These are phyloP conservation scores for Malus hybrid DNA, from an alignment of 331 rosid genomes.

Conservation along the genomic window DNA sequence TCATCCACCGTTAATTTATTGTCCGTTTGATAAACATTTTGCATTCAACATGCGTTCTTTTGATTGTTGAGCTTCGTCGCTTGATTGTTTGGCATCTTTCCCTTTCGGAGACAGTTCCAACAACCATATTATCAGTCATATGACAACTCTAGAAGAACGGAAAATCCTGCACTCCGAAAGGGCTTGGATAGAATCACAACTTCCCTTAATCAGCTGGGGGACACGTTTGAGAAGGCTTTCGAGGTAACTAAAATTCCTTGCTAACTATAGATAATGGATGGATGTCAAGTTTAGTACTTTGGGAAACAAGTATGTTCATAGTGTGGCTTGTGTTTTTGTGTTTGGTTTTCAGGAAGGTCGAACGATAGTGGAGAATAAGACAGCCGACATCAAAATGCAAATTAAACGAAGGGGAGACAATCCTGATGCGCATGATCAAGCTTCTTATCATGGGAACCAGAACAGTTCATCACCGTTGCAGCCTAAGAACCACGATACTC, in stretches of 20 bases:
- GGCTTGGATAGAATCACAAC: constrained; percentile 71
- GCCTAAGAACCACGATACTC: constrained; percentile 50
- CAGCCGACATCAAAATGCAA: constrained; percentile 72
- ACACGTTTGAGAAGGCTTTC: constrained; percentile 84
- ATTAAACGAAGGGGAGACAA: constrained; percentile 51
- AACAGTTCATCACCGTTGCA: constrained; percentile 38
- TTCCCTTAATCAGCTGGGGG: constrained; percentile 88
- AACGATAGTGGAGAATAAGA: constrained; percentile 67
- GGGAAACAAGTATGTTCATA: not conserved
- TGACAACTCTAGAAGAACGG: constrained; percentile 36
- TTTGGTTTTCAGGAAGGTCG: constrained; percentile 63
- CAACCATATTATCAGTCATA: constrained; percentile 34
- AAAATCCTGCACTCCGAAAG: constrained; percentile 59
- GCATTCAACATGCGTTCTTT: not conserved
- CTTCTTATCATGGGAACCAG: not conserved
- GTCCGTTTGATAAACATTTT: not conserved
- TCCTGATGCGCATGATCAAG: constrained; percentile 22
- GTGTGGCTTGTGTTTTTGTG: not conserved
- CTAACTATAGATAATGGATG: not conserved
- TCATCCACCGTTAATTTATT: no score
- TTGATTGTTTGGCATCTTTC: not conserved
- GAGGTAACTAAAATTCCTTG: constrained; percentile 38
- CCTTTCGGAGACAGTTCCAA: constrained; percentile 22
- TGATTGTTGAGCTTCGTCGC: not conserved
- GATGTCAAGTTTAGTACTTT: not conserved